Percentiles rank a stretch among this genome's conserved stretches.
Evolutionary conservation across 345 rosid species (phyloP).

Genomic region (Noccaea caerulescens): DNA sequence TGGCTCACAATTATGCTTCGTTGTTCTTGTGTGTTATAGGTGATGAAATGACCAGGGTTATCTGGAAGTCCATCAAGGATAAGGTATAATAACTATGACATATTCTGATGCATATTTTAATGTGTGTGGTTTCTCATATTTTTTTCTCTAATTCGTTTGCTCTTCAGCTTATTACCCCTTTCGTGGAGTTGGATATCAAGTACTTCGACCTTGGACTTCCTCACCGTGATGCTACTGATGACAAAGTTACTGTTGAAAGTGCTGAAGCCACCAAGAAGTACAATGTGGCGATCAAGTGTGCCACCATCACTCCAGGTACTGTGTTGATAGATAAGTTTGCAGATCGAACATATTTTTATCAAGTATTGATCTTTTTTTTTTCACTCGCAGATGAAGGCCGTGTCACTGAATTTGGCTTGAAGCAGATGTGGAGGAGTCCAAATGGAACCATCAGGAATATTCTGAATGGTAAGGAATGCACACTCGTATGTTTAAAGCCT

Average conservation of each 20-base stretch:
- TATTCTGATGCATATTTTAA: not conserved
- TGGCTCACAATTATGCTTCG: conserved; percentile 7
- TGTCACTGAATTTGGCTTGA: conserved; percentile 79
- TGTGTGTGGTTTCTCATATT: not conserved
- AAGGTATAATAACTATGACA: conserved; percentile 53
- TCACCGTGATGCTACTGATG: conserved; percentile 69
- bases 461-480: conserved; percentile 68
- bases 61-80: conserved; percentile 95
- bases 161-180: conserved; percentile 85
- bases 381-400: conserved; percentile 82
- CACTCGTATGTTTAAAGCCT: conserved; percentile 4
- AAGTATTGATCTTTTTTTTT: not conserved
- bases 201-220: conserved; percentile 75
- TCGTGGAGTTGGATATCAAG: conserved; percentile 73
- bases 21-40: conserved; percentile 55
- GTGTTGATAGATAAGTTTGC: not conserved
- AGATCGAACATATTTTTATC: not conserved
- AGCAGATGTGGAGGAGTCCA: conserved; percentile 98
- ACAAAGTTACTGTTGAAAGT: conserved; percentile 67
- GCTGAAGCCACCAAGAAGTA: conserved; percentile 82
- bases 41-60: conserved; percentile 96
- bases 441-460: conserved; percentile 97
- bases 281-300: conserved; percentile 97
- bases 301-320: conserved; percentile 96
- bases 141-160: not conserved